Evolutionary conservation across 169 alveolate species (phyloP).

Genomic region (Plasmodium coatneyi): DNA sequence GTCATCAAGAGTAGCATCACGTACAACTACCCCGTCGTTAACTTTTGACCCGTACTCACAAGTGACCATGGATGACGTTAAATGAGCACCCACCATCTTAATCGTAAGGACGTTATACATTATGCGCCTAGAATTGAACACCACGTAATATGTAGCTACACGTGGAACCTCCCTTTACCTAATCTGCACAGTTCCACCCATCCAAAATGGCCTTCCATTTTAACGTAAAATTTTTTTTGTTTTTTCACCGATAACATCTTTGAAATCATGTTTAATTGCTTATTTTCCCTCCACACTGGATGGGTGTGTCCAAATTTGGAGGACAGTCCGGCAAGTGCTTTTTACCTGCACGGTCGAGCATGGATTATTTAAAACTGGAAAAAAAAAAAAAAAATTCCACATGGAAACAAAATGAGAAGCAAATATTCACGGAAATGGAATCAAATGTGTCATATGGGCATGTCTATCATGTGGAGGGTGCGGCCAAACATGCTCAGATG

Average conservation of each 20-base stretch:
- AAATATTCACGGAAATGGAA: background rate
- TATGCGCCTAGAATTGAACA: background rate
- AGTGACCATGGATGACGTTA: background rate
- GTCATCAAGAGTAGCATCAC: slow-evolving; percentile 81
- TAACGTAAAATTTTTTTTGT: background rate
- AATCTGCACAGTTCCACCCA: background rate
- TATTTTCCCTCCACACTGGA: background rate
- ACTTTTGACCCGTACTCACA: background rate
- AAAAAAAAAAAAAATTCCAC: background rate
- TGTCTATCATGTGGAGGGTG: background rate
- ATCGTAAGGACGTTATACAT: background rate
- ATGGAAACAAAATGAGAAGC: background rate
- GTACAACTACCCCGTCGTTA: slow-evolving; percentile 35
- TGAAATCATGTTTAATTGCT: background rate
- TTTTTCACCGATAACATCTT: background rate
- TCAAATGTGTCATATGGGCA: background rate
- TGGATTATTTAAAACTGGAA: background rate
- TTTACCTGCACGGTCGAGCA: background rate
- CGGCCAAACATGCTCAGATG: background rate
- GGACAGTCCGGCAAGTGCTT: background rate
- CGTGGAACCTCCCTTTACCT: background rate
- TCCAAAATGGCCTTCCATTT: background rate
- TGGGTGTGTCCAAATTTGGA: background rate
- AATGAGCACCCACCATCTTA: background rate
- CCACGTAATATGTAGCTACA: background rate